These are phyloP conservation scores for Hyaloraphidium curvatum DNA, from an alignment of 192 early-diverging fungal species.

Conservation along the genomic window DNA sequence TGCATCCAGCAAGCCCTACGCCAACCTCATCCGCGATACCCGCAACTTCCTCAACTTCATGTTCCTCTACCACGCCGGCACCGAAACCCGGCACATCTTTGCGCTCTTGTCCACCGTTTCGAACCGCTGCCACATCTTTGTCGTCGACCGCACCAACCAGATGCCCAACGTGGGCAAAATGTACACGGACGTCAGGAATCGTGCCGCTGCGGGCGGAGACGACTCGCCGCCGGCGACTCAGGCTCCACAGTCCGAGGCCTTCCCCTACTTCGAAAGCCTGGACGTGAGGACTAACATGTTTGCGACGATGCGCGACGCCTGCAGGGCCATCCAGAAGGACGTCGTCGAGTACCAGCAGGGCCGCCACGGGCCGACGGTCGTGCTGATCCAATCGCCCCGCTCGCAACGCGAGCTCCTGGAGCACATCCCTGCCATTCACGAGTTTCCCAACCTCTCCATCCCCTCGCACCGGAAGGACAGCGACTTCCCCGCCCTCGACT, in stretches of 20 bases:
- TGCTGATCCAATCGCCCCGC: slow-evolving; percentile 51
- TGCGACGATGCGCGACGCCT: slow-evolving; percentile 25
- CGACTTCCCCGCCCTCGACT: slow-evolving; percentile 57
- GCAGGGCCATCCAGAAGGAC: slow-evolving; percentile 33
- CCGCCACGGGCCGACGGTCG: slow-evolving; percentile 39
- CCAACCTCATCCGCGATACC: slow-evolving; percentile 7
- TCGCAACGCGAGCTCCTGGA: slow-evolving; percentile 24
- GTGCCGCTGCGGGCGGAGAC: neutral
- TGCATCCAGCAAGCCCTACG: slow-evolving; percentile 3
- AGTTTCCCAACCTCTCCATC: slow-evolving; percentile 51
- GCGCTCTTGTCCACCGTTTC: slow-evolving; percentile 45
- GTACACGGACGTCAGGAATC: slow-evolving; percentile 29
- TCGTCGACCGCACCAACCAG: slow-evolving; percentile 47
- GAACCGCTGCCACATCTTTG: slow-evolving; percentile 37
- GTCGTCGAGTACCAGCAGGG: slow-evolving; percentile 40
- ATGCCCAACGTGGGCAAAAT: slow-evolving; percentile 50
- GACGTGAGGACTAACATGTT: slow-evolving; percentile 28
- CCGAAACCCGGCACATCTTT: slow-evolving; percentile 42
- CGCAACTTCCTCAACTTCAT: slow-evolving; percentile 41
- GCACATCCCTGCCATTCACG: slow-evolving; percentile 25
- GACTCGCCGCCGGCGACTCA: too few species aligned
- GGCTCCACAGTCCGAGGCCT: too few species aligned
- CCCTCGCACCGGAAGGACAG: slow-evolving; percentile 52
- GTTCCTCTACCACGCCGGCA: slow-evolving; percentile 56
- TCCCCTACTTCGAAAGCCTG: slow-evolving; percentile 22